Evolutionary conservation across 192 early-diverging fungal species (phyloP), one percentile per base, ranked within the genome.

Genomic region (Diversispora eburnea): DNA sequence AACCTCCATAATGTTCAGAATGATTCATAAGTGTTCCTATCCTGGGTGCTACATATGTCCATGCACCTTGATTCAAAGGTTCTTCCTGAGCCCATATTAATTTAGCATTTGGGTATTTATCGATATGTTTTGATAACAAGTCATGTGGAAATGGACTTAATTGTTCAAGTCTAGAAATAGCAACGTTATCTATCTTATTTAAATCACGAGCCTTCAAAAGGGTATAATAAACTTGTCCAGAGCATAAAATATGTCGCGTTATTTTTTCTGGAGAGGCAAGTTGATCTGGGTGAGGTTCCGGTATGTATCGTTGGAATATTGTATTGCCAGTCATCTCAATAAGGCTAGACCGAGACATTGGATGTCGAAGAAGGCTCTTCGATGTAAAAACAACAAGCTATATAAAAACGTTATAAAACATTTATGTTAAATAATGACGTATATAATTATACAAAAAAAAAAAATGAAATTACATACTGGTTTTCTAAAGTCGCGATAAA

Each of bases 201-300:
- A 92, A 83, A 66, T 91, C 90, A 74, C 95, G 91, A 13, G 97
- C 95, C 78, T 88, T 88, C 71, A 91, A 78, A 64, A 97, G 86
- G 3, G 92, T 84, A 87, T 98, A 99, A 89, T 99, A 99, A 55
- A 99, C 95, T 80, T 99, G 95, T 72, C 97, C 97, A 55, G 92
- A 84, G 81, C 97, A 99, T 84, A 99, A 87, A 76, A 99, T 89
- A 76, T 97, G 89, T 43, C 92, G 94, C 78, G 86, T 92, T 84
- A 96, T 93, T 77, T 94, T 79, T 78, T 96, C 92, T 33, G 92
- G 91, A 15, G 85, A 85, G 22, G 87, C 89, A 25, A 97, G 86
- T 57, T 82, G 81, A 33, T 93, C 84, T 10, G 95, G 91, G 81
- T 94, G 92, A 12, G 88, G 83, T 78, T 99, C 97, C 66, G 97